Evolutionary conservation across 352 stramenopile genomes (phyloP), one percentile per base, ranked within the genome.

Genomic region (Blastocystis sp.): DNA sequence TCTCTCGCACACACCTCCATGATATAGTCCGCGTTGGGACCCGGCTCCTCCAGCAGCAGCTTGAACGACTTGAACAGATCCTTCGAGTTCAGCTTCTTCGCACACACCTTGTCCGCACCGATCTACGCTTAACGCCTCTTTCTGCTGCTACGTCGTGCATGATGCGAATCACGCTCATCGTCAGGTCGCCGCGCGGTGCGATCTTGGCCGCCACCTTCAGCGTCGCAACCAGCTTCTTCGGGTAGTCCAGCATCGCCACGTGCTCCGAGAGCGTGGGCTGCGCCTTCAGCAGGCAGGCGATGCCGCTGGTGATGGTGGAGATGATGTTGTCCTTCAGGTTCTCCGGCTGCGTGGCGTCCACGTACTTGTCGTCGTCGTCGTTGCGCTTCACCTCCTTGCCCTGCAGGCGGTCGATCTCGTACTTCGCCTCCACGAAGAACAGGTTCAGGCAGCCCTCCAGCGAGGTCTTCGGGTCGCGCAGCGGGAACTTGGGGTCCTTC

Each of bases 401-500:
- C 52, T 74, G 28, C 54, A 88, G 59, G 14, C 78, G 57, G 45
- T 76, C 78, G 28, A 76, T 38, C 24, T 88, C 78, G 42, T 79
- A 79, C 68, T 88, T 88, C 64, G 78, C 62, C 61, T 89, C 76
- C 71, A 87, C 66, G 45, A 88, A 88, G 64, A 76, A 88, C 88
- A 48, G 76, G 82, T 91, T 90, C 62, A 93, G 74, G 4, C 91
- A 68, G 52, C 88, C 87, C 69, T 94, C 92, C 14, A 94, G 80
- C 64, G 93, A 94, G 21, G 79, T 70, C 91, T 95, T 91, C 43
- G 95, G 94, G 89, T 98, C 94, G 21, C 94, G 93, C 34, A 98
- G 91, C 57, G 93, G 92, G 90, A 94, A 97, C 7, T 93, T 97
- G 43, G 95, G 95, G 65, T 96, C 93, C 89, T 97, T 95, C 74